Percentiles rank a stretch among this genome's conserved stretches.
Evolutionary conservation across 2,329 filamentous ascomycete species (phyloP).

Genomic region (Penicillium italicum): DNA sequence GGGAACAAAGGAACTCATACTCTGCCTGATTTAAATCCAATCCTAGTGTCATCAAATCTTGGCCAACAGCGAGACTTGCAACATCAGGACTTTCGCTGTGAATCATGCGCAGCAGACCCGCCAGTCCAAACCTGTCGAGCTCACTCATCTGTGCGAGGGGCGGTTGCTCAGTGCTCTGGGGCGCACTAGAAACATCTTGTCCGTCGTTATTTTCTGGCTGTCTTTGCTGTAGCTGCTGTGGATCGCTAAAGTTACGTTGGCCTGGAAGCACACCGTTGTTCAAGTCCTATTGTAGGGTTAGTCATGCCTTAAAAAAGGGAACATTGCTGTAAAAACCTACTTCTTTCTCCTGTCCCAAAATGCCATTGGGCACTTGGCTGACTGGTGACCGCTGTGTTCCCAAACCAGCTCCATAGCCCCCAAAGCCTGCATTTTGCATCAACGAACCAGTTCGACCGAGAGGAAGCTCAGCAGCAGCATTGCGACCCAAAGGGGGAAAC

Average conservation of each 20-base stretch:
- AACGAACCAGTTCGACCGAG: constrained; percentile 50
- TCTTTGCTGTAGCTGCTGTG: constrained; percentile 35
- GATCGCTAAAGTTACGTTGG: constrained; percentile 32
- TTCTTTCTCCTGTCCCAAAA: constrained; percentile 44
- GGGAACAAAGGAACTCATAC: constrained; percentile 38
- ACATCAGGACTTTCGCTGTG: constrained; percentile 52
- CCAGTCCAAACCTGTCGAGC: constrained; percentile 57
- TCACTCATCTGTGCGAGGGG: constrained; percentile 57
- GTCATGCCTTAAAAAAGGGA: constrained; percentile 4
- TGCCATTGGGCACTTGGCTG: constrained; percentile 42
- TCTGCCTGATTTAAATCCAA: constrained; percentile 62
- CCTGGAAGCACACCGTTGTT: constrained; percentile 32
- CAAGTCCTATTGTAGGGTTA: constrained; percentile 33
- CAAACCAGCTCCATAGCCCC: constrained; percentile 38
- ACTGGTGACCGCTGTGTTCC: constrained; percentile 43
- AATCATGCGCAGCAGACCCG: constrained; percentile 57
- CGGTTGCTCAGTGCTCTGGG: constrained; percentile 38
- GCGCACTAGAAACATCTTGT: constrained; percentile 34
- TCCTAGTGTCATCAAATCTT: constrained; percentile 61
- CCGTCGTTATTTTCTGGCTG: constrained; percentile 37
- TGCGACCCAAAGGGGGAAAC: constrained; percentile 58
- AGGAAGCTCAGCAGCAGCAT: constrained; percentile 48
- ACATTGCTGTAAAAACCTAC: constrained; percentile 8
- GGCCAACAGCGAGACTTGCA: constrained; percentile 56
- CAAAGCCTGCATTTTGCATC: constrained; percentile 50